Base-by-base conservation (phyloP, 2,329 filamentous ascomycete species). In the Xylaria sp. region DNA sequence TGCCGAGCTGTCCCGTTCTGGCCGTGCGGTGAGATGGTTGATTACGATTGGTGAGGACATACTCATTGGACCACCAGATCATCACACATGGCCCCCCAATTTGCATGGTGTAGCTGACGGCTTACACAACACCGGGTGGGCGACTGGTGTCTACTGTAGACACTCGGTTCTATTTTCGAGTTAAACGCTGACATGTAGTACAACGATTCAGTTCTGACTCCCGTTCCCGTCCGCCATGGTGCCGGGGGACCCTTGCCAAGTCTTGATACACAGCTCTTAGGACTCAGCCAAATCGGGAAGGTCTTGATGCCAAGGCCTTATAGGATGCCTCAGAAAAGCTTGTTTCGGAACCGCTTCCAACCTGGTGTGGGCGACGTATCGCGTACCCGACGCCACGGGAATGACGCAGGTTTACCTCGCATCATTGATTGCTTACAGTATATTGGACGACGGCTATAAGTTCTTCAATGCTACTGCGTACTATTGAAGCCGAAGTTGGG, bases 241-340 rank as follows among this genome's bases (percentile, higher is more conserved):
- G 23, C 57, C 13, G 46, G 51, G 59, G 31, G 59, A 63, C 59
- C 65, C 65, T 57, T 56, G 65, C 65, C 58, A 67, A 66, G 63
- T 66, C 56, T 28, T 60, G 63, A 57, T 63, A 39, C 52, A 66
- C 51, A 50, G 58, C 58, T 58, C 58, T 23, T 3, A 52, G n/a
- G 34, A 39, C 41, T 67, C 1, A 57, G 58, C 56, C 59, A 23
- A 52, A 67, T 67, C 52, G 59, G 65, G 65, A 67, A 67, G 65
- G 65, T 67, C 65, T 50, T 66, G 51, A 46, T 63, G 57, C 65
- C 51, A 66, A 66, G 65, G 23, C 28, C 41, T 50, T 39, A 50
- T 50, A 50, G 63, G 54, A 51, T 63, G 52, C 54, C 58, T 67
- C 58, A 28, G 18, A 52, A 67, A 67, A 37, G 59, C 59, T 63